A percentile compares a stretch with the other conserved stretches of the same genome.
Evolutionary conservation across 208 protist genomes (phyloP).

Genomic region (Zelonia costaricensis): DNA sequence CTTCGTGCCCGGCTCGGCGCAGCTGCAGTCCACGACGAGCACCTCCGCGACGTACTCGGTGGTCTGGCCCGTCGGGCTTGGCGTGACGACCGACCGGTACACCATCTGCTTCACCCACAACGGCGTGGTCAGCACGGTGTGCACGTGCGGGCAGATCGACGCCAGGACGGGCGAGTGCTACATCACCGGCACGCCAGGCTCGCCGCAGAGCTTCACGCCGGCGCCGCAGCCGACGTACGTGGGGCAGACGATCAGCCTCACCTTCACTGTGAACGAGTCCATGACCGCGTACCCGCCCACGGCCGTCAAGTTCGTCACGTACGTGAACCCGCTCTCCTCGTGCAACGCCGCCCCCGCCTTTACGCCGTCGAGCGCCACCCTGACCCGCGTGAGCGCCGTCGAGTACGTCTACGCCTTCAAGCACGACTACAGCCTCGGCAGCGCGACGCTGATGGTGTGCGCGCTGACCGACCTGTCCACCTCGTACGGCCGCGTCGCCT

Average conservation of each 20-base stretch:
- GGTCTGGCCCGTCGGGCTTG: conserved; percentile 80
- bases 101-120: conserved; percentile 83
- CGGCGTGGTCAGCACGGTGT: conserved; percentile 51
- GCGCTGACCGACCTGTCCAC: conserved; percentile 52
- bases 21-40: conserved; percentile 23
- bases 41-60: conserved; percentile 74
- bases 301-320: conserved; percentile 69
- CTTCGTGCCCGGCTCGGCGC: conserved; percentile 55
- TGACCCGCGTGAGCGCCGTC: conserved; percentile 32
- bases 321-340: conserved; percentile 50
- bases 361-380: conserved; percentile 21
- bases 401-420: conserved; percentile 74
- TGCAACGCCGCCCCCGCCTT: conserved; percentile 63
- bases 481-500: conserved; percentile 39
- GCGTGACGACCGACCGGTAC: conserved; percentile 44
- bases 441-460: conserved; percentile 73
- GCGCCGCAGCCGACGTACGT: conserved; percentile 78
- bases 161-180: conserved; percentile 68
- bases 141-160: conserved; percentile 84
- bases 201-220: conserved; percentile 49
- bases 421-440: conserved; percentile 67
- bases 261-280: conserved; percentile 26
- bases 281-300: conserved; percentile 62
- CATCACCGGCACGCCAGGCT: conserved; percentile 46
- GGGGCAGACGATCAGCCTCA: conserved; percentile 75